phyloP scores from a whole-genome alignment of 208 protist species.

The Leishmania gerbilli region DNA sequence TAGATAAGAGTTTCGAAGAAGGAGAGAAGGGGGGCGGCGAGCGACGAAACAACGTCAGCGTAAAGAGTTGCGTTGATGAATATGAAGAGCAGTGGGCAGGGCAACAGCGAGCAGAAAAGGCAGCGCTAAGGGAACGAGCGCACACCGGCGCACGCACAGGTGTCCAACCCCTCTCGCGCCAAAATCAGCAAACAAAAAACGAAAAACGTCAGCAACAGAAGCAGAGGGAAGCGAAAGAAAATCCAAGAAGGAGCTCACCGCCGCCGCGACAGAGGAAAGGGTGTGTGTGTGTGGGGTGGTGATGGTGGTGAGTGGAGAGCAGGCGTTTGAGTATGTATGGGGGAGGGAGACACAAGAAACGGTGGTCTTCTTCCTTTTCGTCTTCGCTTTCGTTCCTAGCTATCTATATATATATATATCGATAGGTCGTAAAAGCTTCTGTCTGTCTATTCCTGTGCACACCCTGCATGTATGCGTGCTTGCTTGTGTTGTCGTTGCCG shows the following conservation, averaged over 20 bases:
- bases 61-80: background rate
- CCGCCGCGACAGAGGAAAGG: background rate
- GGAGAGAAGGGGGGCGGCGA: background rate
- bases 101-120: background rate
- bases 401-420: too few species aligned
- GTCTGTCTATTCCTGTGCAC: too few species aligned
- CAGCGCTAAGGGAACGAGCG: background rate
- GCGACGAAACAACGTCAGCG: background rate
- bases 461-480: too few species aligned
- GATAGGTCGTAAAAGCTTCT: too few species aligned
- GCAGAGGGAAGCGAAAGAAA: background rate
- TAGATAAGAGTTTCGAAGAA: background rate
- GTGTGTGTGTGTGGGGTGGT: too few species aligned
- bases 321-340: too few species aligned
- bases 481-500: background rate
- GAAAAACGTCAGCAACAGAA: background rate
- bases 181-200: background rate
- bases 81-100: background rate
- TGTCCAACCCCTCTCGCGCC: background rate
- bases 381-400: too few species aligned
- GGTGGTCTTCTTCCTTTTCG: too few species aligned
- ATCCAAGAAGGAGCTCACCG: background rate
- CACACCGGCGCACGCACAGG: background rate
- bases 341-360: too few species aligned
- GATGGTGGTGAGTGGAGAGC: too few species aligned